A percentile compares a stretch with the other conserved stretches of the same genome.
Evolutionary conservation across 192 early-diverging fungal genomes (phyloP).

Genomic region (Gamsiella multidivaricata): DNA sequence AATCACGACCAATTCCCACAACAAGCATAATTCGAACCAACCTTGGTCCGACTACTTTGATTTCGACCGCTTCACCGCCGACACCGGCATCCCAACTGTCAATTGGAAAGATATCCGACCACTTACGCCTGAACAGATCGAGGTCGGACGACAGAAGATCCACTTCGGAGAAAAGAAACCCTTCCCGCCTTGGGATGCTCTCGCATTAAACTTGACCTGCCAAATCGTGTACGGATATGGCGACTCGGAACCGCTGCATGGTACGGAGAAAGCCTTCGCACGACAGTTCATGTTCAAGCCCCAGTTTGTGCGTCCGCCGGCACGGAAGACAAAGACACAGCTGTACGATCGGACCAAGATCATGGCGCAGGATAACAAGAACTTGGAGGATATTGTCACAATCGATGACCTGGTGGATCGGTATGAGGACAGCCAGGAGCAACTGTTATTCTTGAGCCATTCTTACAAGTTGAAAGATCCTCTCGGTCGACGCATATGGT

Average conservation of each 20-base stretch:
- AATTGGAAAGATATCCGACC: conserved; percentile 45
- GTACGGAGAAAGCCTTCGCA: conserved; percentile 25
- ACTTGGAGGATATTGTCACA: conserved; percentile 29
- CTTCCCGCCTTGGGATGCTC: conserved; percentile 10
- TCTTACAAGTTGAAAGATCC: conserved; percentile 43
- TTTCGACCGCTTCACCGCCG: conserved; percentile 13
- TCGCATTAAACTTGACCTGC: conserved; percentile 35
- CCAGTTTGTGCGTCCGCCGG: conserved; percentile 39
- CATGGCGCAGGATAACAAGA: conserved; percentile 28
- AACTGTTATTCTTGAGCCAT: conserved; percentile 33
- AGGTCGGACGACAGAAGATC: conserved; percentile 15
- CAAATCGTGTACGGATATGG: conserved; percentile 48
- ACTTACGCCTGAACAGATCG: conserved; percentile 22
- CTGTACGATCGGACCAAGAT: conserved; percentile 19
- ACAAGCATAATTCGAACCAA: conserved; percentile 28
- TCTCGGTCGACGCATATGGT: conserved; percentile 7
- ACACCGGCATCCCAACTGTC: conserved; percentile 7
- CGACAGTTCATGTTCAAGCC: conserved; percentile 35
- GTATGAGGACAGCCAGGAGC: conserved; percentile 4
- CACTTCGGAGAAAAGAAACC: neutral
- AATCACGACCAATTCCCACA: conserved; percentile 37
- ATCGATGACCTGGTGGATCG: conserved; percentile 31
- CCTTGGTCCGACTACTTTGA: conserved; percentile 48
- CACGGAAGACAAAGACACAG: conserved; percentile 2
- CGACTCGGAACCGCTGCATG: conserved; percentile 26